phyloP scores from a whole-genome alignment of 805 yeast species.

The Saccharomycodes ludwigii region DNA sequence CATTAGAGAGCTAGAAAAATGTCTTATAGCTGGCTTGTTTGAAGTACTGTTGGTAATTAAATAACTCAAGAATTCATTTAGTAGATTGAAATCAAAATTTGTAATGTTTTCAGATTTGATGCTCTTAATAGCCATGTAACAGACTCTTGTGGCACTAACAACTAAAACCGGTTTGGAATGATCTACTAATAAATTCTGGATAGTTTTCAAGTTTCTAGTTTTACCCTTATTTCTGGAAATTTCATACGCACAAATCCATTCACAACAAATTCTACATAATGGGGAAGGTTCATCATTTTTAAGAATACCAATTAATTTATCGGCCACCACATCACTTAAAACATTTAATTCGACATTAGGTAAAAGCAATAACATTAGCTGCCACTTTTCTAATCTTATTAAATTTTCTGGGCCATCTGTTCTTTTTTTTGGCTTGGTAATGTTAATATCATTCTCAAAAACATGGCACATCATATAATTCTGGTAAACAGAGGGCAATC shows the following conservation, averaged over 20 bases:
- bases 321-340: conserved; percentile 16
- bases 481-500: conserved; percentile 16
- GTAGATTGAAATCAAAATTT: conserved; percentile 19
- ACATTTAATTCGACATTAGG: conserved; percentile 21
- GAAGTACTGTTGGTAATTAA: conserved; percentile 68
- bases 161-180: conserved; percentile 30
- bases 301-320: neutral
- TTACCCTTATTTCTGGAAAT: conserved; percentile 19
- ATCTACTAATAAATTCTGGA: conserved; percentile 20
- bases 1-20: conserved; percentile 68
- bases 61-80: conserved; percentile 33
- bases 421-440: conserved; percentile 38
- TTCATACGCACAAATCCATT: conserved; percentile 56
- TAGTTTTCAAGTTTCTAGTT: conserved; percentile 8
- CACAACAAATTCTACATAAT: conserved; percentile 57
- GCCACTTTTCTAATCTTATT: conserved; percentile 44
- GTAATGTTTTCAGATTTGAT: conserved; percentile 18
- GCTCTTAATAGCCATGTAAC: conserved; percentile 39
- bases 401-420: conserved; percentile 64
- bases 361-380: conserved; percentile 36
- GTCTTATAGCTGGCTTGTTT: conserved; percentile 72
- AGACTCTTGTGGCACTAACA: conserved; percentile 54
- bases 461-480: conserved; percentile 13
- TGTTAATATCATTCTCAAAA: conserved; percentile 25
- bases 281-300: conserved; percentile 59